These are phyloP conservation scores for Pichia sp. DNA, from an alignment of 1,139 yeast species.

Conservation along the genomic window DNA sequence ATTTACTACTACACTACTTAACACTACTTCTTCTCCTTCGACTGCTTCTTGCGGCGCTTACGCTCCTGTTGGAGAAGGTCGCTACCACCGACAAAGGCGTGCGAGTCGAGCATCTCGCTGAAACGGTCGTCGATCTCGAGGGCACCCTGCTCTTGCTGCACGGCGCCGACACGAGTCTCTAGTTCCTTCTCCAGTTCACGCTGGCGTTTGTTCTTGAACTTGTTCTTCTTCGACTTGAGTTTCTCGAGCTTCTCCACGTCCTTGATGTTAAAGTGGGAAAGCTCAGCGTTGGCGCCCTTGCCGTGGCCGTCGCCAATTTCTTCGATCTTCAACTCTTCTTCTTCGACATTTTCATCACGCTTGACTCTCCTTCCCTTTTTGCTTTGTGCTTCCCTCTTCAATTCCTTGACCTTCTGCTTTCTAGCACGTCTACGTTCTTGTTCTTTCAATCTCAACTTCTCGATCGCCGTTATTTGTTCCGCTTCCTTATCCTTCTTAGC, in stretches of 20 bases:
- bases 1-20: background rate
- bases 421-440: constrained; percentile 86
- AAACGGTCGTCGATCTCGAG: constrained; percentile 83
- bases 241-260: constrained; percentile 71
- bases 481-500: background rate
- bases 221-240: constrained; percentile 47
- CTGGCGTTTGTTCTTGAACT: constrained; percentile 35
- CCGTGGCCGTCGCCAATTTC: constrained; percentile 35
- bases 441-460: constrained; percentile 78
- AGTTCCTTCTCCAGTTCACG: constrained; percentile 38
- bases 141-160: background rate
- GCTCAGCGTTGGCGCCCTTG: constrained; percentile 39
- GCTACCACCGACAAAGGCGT: constrained; percentile 44
- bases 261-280: constrained; percentile 71
- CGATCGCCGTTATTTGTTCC: constrained; percentile 71
- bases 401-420: constrained; percentile 61
- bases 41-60: constrained; percentile 41
- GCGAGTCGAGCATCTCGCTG: constrained; percentile 77
- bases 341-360: constrained; percentile 17
- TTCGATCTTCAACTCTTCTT: constrained; percentile 21
- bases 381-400: constrained; percentile 37
- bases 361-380: constrained; percentile 20
- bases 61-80: constrained; percentile 54
- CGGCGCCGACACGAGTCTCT: constrained; percentile 8
- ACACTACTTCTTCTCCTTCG: background rate